These are phyloP conservation scores for Talaromyces pinophilus DNA, from an alignment of 2,329 filamentous ascomycete species.

Conservation along the genomic window DNA sequence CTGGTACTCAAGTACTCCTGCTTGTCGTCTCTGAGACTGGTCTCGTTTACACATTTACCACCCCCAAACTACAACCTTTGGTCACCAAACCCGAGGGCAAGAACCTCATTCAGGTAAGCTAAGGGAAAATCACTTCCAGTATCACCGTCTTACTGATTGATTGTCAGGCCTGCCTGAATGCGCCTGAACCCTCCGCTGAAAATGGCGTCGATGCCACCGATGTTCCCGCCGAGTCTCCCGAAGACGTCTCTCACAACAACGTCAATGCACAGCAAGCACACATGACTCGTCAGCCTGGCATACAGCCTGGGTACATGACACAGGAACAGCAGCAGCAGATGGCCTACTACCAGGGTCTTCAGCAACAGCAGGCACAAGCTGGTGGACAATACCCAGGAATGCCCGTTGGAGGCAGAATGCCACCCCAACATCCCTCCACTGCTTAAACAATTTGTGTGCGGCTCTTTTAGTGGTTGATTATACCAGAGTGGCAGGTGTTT, in stretches of 20 bases:
- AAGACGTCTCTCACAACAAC: slow-evolving; percentile 78
- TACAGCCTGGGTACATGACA: slow-evolving; percentile 70
- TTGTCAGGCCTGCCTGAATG: slow-evolving; percentile 90
- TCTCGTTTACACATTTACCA: slow-evolving; percentile 97
- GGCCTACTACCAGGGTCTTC: slow-evolving; percentile 80
- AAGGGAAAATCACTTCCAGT: not conserved
- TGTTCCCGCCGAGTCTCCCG: slow-evolving; percentile 78
- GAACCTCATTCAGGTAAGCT: slow-evolving; percentile 92
- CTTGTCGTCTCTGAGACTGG: slow-evolving; percentile 97
- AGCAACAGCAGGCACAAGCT: slow-evolving; percentile 63
- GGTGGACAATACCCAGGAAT: slow-evolving; percentile 72
- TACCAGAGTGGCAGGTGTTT: slow-evolving; percentile 20
- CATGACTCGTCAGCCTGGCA: slow-evolving; percentile 67
- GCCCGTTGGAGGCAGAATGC: slow-evolving; percentile 75
- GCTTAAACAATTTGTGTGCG: slow-evolving; percentile 51
- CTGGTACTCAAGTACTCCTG: slow-evolving; percentile 93
- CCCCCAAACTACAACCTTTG: slow-evolving; percentile 94
- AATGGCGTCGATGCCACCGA: slow-evolving; percentile 76
- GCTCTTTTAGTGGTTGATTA: slow-evolving; percentile 15
- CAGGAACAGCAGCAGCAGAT: slow-evolving; percentile 71
- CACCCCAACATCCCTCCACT: slow-evolving; percentile 79
- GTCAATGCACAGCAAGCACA: slow-evolving; percentile 68
- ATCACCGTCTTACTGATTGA: slow-evolving; percentile 7
- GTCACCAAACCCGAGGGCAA: slow-evolving; percentile 99
- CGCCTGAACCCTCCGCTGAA: slow-evolving; percentile 83